These are phyloP conservation scores for Cryptococcus sp. DNA, from an alignment of 1,284 basidiomycete species.

Conservation along the genomic window DNA sequence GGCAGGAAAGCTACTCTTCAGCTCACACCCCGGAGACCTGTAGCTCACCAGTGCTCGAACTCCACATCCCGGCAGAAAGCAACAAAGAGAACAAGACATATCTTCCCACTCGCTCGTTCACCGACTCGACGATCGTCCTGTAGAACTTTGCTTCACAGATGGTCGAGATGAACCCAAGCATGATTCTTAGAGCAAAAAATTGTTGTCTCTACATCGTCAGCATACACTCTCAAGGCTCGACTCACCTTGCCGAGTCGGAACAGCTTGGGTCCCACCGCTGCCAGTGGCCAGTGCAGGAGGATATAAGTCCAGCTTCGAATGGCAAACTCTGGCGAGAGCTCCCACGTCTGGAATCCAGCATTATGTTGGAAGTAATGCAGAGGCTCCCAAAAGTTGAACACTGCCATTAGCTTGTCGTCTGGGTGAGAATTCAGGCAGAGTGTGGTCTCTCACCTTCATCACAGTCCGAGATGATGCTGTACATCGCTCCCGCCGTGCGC, in stretches of 20 bases:
- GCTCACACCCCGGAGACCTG: conserved; percentile 1
- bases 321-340: conserved; percentile 82
- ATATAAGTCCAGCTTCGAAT: conserved; percentile 94
- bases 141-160: conserved; percentile 81
- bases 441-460: conserved; percentile 70
- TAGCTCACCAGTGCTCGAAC: conserved; percentile 66
- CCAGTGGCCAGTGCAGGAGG: conserved; percentile 57
- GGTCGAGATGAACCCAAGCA: conserved; percentile 68
- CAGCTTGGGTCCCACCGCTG: conserved; percentile 39
- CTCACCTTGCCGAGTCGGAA: conserved; percentile 48
- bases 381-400: conserved; percentile 99
- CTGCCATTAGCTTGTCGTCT: conserved; percentile 48
- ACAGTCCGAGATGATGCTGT: conserved; percentile 90
- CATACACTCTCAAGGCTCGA: too few relatives aligned
- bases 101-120: conserved; percentile 84
- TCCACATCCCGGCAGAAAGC: conserved; percentile 90
- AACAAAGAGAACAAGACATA: conserved; percentile 83
- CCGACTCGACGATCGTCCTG: conserved; percentile 68
- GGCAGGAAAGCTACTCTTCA: conserved; percentile 86
- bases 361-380: conserved; percentile 81
- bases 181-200: conserved; percentile 83
- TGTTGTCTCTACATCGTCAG: conserved; percentile 17
- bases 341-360: conserved; percentile 96
- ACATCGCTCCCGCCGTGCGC: conserved; percentile 85
- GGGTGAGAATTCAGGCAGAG: not conserved